Base-by-base conservation (phyloP, 2,329 filamentous ascomycete genomes). In the Trichoderma cornu-damae region DNA sequence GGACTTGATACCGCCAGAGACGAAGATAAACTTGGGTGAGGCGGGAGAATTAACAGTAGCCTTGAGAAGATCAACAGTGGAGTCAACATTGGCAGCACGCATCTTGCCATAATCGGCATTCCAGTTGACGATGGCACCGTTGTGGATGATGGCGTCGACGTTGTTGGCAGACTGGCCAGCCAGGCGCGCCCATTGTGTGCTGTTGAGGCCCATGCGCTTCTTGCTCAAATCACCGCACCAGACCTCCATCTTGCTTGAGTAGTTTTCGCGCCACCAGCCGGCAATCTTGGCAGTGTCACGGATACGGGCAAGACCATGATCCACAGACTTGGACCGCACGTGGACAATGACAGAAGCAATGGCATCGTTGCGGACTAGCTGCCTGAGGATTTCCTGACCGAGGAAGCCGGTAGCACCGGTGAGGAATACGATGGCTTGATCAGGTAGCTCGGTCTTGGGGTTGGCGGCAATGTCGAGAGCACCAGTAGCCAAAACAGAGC, bases 101-200 rank as follows among this genome's bases (percentile, higher is more conserved):
- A 96, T 79, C 43, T 83, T 82, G 8, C 83, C 79, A 71, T 96
- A 96, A 6, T 82, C 84, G 64, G 85, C 79, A 32, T 95, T 84
- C 90, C 90, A 96, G 68, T 95, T 87, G 8, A 89, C 85, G 35
- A 79, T 76, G 14, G 90, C 89, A 43, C 90, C 92, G 67, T 96
- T 96, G 75, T 96, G 87, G 34, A 90, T 81, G 6, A 90, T 77
- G 1, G 85, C 79, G 66, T 95, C 88, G 1, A 86, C 86, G 37
- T 84, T 78, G 4, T 84, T 73, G 8, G 26, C 47, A 8, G 52
- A 55, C 16, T 47, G 32, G 12, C 52, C 52, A n/a, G 9, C 14
- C 4, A 96, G 68, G 8, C 73, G 75, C 46, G 85, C 75, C 87
- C 88, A 95, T 24, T 55, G 57, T 1, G 75, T 73, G 9, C 83